Conservation (phyloP, 345 rosid species). For the Populus pruinosa region DNA sequence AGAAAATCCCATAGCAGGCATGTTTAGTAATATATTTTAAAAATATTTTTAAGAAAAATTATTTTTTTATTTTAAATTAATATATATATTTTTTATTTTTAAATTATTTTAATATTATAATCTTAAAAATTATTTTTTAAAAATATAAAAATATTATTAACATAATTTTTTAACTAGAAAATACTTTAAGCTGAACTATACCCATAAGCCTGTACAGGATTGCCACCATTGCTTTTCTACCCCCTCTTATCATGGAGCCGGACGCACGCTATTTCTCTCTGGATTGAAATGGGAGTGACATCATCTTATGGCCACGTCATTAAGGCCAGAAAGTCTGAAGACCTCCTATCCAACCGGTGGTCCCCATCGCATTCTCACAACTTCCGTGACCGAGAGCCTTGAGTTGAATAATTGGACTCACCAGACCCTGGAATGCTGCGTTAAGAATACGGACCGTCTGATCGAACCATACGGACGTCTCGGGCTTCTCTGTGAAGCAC, state of each 20-base stretch:
- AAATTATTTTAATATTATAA: no score
- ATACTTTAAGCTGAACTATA: no score
- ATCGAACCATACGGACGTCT: background rate
- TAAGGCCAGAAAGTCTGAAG: background rate
- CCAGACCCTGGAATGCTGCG: background rate
- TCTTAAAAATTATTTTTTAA: no score
- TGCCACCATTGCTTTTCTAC: no score
- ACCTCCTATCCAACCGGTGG: background rate
- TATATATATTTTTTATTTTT: no score
- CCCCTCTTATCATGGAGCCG: background rate
- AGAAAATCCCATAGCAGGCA: no score
- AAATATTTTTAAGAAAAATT: no score
- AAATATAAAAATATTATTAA: no score
- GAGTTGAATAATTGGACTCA: background rate
- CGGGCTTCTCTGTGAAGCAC: background rate
- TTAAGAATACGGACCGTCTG: slow-evolving; percentile 15
- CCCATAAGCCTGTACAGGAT: no score
- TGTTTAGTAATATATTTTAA: no score
- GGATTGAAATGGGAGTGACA: background rate
- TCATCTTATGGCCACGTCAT: background rate
- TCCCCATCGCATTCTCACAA: background rate
- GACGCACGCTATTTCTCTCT: background rate
- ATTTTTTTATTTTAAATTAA: no score
- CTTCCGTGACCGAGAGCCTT: slow-evolving; percentile 2
- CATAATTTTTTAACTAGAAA: no score